Conservation (phyloP, 2,329 filamentous ascomycete species). For the Xylariaceae sp. region DNA sequence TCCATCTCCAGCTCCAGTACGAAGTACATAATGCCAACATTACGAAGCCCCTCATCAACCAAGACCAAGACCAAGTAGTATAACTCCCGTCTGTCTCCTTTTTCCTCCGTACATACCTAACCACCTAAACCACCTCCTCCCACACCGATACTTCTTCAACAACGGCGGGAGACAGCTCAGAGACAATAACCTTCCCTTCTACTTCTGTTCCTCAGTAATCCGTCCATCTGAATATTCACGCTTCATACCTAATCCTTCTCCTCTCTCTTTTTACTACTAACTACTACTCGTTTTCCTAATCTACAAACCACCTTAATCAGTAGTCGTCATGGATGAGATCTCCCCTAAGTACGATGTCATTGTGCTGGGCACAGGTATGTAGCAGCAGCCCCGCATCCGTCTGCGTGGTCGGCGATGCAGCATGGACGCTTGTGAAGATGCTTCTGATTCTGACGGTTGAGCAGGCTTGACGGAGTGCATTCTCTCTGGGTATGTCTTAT, state of each 20-base stretch:
- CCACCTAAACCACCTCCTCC: neutral
- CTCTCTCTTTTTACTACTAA: constrained; percentile 18
- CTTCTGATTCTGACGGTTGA: constrained; percentile 10
- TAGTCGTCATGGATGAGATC: constrained; percentile 83
- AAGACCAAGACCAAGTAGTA: neutral
- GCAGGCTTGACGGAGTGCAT: constrained; percentile 97
- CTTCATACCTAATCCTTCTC: constrained; percentile 25
- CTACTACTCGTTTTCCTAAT: neutral
- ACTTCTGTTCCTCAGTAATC: no score
- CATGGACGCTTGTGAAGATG: constrained; percentile 15
- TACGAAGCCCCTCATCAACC: constrained; percentile 22
- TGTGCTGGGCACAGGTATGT: constrained; percentile 91
- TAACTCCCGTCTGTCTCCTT: constrained; percentile 16
- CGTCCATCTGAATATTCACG: neutral
- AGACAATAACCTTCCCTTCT: neutral
- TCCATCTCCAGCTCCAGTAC: no score
- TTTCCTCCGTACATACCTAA: neutral
- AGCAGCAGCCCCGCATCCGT: constrained; percentile 32
- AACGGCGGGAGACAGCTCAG: neutral
- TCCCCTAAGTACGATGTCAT: constrained; percentile 98
- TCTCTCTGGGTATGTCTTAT: constrained; percentile 73
- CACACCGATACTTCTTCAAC: constrained; percentile 30
- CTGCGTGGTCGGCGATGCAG: constrained; percentile 5
- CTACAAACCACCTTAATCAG: constrained; percentile 22
- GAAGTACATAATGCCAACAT: constrained; percentile 18